Conservation (phyloP, 176 grass and related monocot genomes). For the Thalia dealbata region DNA sequence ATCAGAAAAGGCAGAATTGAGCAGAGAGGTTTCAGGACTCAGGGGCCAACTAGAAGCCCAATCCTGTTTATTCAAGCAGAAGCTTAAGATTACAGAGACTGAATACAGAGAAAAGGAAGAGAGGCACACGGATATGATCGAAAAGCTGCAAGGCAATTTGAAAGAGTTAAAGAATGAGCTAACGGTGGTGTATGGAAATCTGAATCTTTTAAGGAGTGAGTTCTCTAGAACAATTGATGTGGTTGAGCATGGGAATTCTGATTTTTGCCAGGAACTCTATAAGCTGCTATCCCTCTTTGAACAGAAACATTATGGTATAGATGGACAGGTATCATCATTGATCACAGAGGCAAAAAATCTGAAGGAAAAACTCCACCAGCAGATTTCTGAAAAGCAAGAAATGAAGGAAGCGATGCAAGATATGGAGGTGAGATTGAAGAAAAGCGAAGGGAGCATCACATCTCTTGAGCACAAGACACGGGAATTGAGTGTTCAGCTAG, state of each 20-base stretch:
- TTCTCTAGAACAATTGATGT: constrained; percentile 36
- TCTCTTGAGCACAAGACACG: not conserved
- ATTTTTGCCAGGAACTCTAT: constrained; percentile 32
- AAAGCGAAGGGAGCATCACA: constrained; percentile 25
- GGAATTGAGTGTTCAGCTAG: not conserved
- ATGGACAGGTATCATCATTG: constrained; percentile 32
- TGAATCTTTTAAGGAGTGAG: constrained; percentile 31
- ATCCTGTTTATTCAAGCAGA: constrained; percentile 52
- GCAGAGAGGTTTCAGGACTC: constrained; percentile 44
- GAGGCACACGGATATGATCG: constrained; percentile 20
- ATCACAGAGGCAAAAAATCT: constrained; percentile 37
- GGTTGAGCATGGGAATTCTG: constrained; percentile 21
- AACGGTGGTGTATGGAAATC: constrained; percentile 24
- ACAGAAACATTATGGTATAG: constrained; percentile 10
- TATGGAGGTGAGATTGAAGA: constrained; percentile 25
- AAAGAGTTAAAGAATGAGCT: constrained; percentile 38
- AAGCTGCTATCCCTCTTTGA: constrained; percentile 31
- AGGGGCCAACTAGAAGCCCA: constrained; percentile 43
- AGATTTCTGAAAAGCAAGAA: constrained; percentile 43
- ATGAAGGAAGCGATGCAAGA: constrained; percentile 29
- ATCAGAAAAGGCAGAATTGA: constrained; percentile 25
- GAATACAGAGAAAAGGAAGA: constrained; percentile 66
- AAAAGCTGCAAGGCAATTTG: constrained; percentile 31
- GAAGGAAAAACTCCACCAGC: constrained; percentile 27
- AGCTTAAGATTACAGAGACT: constrained; percentile 46